These are phyloP conservation scores for Leccinum pachyderme DNA, from an alignment of 1,284 basidiomycete species.

Conservation along the genomic window DNA sequence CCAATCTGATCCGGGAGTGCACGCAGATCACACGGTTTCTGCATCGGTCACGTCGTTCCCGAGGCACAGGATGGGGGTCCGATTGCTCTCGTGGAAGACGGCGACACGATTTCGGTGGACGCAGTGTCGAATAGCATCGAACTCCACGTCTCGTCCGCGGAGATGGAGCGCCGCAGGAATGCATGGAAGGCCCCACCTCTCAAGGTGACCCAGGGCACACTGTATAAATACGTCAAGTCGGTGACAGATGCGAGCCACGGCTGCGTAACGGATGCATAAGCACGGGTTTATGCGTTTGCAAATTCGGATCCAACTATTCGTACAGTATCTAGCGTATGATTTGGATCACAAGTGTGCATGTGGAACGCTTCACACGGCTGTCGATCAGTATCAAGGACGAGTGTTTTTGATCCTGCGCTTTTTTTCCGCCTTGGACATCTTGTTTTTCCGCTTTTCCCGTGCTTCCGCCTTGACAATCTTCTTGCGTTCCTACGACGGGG, in stretches of 20 bases:
- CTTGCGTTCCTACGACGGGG: constrained; percentile 72
- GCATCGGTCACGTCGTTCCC: constrained; percentile 89
- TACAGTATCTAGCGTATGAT: background rate
- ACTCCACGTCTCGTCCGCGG: constrained; percentile 66
- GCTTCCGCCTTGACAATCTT: constrained; percentile 84
- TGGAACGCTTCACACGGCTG: constrained; percentile 20
- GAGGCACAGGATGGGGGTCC: constrained; percentile 90
- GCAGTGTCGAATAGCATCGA: constrained; percentile 84
- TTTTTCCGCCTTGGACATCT: constrained; percentile 95
- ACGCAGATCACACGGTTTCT: constrained; percentile 81
- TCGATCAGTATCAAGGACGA: constrained; percentile 28
- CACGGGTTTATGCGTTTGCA: constrained; percentile 11
- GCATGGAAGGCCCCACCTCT: constrained; percentile 81
- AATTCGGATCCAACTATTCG: constrained; percentile 10
- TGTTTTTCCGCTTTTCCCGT: constrained; percentile 84
- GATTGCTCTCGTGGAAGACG: constrained; percentile 86
- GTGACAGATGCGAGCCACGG: constrained; percentile 88
- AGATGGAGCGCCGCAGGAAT: constrained; percentile 64
- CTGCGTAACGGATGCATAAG: constrained; percentile 83
- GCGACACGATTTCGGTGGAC: constrained; percentile 83
- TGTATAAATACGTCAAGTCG: constrained; percentile 85
- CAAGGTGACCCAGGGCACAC: constrained; percentile 80
- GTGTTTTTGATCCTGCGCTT: constrained; percentile 75
- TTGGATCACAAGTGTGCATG: constrained; percentile 5
- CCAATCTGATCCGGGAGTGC: constrained; percentile 13